Percentiles rank a stretch among this genome's conserved stretches.
Evolutionary conservation across 179 eudicot genomes (phyloP).

Genomic region (Vitellaria paradoxa): DNA sequence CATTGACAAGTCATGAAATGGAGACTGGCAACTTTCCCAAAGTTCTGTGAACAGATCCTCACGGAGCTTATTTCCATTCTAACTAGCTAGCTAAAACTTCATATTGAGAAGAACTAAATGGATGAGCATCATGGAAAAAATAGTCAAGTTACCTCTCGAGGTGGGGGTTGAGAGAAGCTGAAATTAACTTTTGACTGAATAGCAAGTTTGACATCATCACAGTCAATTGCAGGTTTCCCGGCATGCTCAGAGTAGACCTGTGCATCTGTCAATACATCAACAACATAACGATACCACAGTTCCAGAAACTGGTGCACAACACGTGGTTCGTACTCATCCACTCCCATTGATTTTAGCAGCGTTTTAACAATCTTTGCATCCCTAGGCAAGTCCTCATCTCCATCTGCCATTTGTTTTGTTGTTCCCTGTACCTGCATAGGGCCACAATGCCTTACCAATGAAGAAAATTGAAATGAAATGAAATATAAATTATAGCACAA

Average conservation of each 20-base stretch:
- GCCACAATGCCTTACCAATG: neutral
- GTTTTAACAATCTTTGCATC: slow-evolving; percentile 89
- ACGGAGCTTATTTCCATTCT: neutral
- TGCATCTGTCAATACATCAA: slow-evolving; percentile 82
- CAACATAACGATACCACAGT: slow-evolving; percentile 83
- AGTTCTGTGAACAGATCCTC: neutral
- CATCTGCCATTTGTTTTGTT: slow-evolving; percentile 56
- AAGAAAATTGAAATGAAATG: too few species aligned
- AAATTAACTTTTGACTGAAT: slow-evolving; percentile 85
- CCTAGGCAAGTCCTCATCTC: slow-evolving; percentile 81
- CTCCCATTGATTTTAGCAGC: slow-evolving; percentile 87
- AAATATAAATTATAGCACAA: too few species aligned
- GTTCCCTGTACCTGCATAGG: neutral
- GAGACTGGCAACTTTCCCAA: neutral
- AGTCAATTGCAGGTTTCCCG: slow-evolving; percentile 64
- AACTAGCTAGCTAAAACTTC: neutral
- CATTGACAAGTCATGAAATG: neutral
- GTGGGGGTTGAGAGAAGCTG: slow-evolving; percentile 97
- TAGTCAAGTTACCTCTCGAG: slow-evolving; percentile 65
- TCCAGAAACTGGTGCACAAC: slow-evolving; percentile 88
- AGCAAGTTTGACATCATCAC: slow-evolving; percentile 86
- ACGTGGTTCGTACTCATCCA: slow-evolving; percentile 87
- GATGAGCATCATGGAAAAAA: neutral
- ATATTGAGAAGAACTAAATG: neutral
- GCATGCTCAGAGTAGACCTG: slow-evolving; percentile 98